Evolutionary conservation across 176 grass and related monocot genomes (phyloP).

Genomic region (Stipa capillata): DNA sequence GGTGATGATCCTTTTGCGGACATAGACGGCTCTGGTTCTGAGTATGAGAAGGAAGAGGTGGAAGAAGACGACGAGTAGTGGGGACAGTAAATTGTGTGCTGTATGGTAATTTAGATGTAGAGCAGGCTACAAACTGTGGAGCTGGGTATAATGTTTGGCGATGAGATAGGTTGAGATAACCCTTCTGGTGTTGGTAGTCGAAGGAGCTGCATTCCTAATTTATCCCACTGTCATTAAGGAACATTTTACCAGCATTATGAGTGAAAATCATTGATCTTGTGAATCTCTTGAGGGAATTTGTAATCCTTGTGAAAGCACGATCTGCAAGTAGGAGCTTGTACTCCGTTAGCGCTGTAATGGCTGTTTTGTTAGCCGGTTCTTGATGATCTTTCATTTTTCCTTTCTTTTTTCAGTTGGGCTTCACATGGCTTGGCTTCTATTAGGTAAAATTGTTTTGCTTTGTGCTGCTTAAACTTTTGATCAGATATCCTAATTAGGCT

Average conservation of each 20-base stretch:
- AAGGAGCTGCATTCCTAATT: background rate
- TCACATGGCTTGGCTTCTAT: too few species aligned
- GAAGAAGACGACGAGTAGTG: conserved; percentile 13
- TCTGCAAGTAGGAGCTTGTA: too few species aligned
- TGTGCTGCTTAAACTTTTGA: background rate
- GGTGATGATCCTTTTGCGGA: conserved; percentile 35
- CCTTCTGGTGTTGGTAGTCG: background rate
- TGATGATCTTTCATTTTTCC: too few species aligned
- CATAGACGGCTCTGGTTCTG: conserved; percentile 17
- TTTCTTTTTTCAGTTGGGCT: too few species aligned
- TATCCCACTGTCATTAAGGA: background rate
- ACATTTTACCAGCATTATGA: background rate
- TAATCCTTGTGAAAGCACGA: too few species aligned
- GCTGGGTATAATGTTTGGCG: background rate
- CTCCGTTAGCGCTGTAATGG: too few species aligned
- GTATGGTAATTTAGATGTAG: background rate
- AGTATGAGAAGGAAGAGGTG: conserved; percentile 43
- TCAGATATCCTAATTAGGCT: too few species aligned
- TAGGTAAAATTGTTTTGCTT: background rate
- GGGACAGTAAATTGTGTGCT: background rate
- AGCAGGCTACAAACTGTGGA: background rate
- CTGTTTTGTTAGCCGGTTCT: too few species aligned
- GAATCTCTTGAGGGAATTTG: too few species aligned
- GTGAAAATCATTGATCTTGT: background rate
- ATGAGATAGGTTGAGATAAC: background rate